Base-by-base conservation (phyloP, 371 early-diverging fungal species). In the Dichotomocladium elegans region DNA sequence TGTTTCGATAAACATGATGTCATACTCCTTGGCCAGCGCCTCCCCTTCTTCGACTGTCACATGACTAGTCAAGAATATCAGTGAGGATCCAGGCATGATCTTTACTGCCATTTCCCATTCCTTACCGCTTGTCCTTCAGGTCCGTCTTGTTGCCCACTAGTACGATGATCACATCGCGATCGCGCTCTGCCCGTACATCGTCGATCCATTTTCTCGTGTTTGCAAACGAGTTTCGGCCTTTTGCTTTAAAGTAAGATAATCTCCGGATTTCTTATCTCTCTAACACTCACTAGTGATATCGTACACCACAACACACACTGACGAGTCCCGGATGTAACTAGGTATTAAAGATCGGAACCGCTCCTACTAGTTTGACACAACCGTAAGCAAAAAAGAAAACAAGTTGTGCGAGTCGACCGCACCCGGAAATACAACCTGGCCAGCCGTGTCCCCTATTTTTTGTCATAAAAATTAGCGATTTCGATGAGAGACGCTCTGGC, bases 391-490 rank as follows among this genome's bases (percentile, higher is more conserved):
- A n/a, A n/a, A 37, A 21, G 37, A n/a, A 37, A 37, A 17, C 37
- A 37, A 14, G 21, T 19, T 21, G 21, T 47, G n/a, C 17, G 15
- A 5, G 28, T 21, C 28, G 25, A n/a, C 45, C 21, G 19, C 4
- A 21, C n/a, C 43, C 43, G 12, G 12, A 17, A 42, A 25, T 22
- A 19, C 14, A 78, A 92, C 95, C 82, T 99, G 99, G 17, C 99
- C 99, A 35, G 99, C 99, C 21, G 99, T 99, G 72, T 99, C 99
- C 99, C 99, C 57, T 57, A 50, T n/a, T n/a, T n/a, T n/a, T n/a
- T n/a, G n/a, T n/a, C n/a, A n/a, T n/a, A n/a, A n/a, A n/a, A n/a
- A n/a, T n/a, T n/a, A n/a, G n/a, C n/a, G n/a, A n/a, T n/a, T n/a
- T n/a, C n/a, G n/a, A n/a, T n/a, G n/a, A n/a, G n/a, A n/a, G n/a